phyloP scores from a whole-genome alignment of 2,329 filamentous ascomycete genomes.

The Monosporascus sp. region DNA sequence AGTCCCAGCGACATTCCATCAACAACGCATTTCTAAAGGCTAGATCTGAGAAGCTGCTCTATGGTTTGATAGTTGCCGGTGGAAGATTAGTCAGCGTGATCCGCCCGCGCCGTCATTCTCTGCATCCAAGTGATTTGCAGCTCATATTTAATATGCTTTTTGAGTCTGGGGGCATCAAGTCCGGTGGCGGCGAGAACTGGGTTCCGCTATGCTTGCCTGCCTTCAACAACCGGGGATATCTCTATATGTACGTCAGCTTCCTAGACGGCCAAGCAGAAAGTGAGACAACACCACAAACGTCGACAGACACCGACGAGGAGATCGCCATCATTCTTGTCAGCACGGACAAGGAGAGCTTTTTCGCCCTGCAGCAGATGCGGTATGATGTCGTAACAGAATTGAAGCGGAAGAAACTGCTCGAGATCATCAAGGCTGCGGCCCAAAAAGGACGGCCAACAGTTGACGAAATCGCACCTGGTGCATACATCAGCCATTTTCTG shows the following conservation, averaged over 20 bases:
- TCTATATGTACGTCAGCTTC: constrained; percentile 99
- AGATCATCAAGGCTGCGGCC: constrained; percentile 67
- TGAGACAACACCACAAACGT: constrained; percentile 34
- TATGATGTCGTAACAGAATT: constrained; percentile 62
- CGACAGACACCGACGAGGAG: constrained; percentile 65
- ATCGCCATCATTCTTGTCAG: constrained; percentile 93
- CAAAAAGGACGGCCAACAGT: constrained; percentile 64
- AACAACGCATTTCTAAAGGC: constrained; percentile 82
- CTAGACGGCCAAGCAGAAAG: constrained; percentile 57
- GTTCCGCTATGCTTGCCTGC: constrained; percentile 92
- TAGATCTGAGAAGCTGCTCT: constrained; percentile 73
- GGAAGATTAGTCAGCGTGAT: constrained; percentile 93
- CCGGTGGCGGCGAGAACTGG: constrained; percentile 91
- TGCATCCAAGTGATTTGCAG: constrained; percentile 92
- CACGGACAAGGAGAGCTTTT: constrained; percentile 89
- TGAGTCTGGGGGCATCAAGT: constrained; percentile 85
- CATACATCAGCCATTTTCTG: constrained; percentile 81
- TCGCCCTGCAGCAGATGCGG: constrained; percentile 71
- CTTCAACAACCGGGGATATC: constrained; percentile 93
- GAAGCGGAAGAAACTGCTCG: constrained; percentile 67
- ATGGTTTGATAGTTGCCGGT: constrained; percentile 88
- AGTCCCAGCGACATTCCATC: constrained; percentile 78
- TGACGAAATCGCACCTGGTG: constrained; percentile 73
- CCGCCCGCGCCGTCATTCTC: constrained; percentile 85
- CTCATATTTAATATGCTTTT: constrained; percentile 99